These are phyloP conservation scores for Saitozyma podzolica DNA, from an alignment of 768 basidiomycete genomes.

Conservation along the genomic window DNA sequence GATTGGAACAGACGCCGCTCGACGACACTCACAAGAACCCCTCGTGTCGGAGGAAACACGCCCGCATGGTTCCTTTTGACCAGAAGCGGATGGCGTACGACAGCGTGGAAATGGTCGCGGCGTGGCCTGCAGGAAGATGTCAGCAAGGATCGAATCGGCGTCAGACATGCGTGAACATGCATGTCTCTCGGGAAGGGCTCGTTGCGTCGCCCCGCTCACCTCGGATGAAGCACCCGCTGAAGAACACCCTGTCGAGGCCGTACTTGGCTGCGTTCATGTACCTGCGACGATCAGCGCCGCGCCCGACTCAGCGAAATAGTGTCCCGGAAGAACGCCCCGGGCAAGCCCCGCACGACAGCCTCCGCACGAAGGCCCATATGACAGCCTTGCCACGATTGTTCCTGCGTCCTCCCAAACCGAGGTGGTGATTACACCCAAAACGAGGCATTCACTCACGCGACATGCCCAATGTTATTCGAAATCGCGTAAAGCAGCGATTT, in stretches of 20 bases:
- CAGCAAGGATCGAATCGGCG: neutral
- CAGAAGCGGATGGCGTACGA: conserved; percentile 99
- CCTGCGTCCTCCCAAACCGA: conserved; percentile 4
- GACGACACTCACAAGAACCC: conserved; percentile 78
- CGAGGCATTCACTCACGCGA: conserved; percentile 71
- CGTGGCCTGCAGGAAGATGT: conserved; percentile 66
- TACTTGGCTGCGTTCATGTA: conserved; percentile 99
- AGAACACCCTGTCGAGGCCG: conserved; percentile 92
- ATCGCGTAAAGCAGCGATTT: conserved; percentile 91
- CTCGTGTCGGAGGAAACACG: conserved; percentile 94
- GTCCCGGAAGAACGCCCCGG: too few relatives aligned
- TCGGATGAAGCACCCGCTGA: conserved; percentile 98
- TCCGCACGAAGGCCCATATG: too few relatives aligned
- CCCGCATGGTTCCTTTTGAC: conserved; percentile 96
- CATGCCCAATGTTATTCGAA: conserved; percentile 99
- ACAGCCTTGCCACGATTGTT: neutral
- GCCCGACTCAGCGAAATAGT: neutral
- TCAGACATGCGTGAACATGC: neutral
- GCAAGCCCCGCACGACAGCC: too few relatives aligned
- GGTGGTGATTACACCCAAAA: too few relatives aligned
- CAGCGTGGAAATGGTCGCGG: conserved; percentile 92
- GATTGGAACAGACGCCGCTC: too few relatives aligned
- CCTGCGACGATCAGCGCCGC: conserved; percentile 54
- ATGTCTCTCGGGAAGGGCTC: neutral
- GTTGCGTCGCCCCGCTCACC: conserved; percentile 59